Evolutionary conservation across 2,329 filamentous ascomycete genomes (phyloP).

Genomic region (Macrophomina pseudophaseolina): DNA sequence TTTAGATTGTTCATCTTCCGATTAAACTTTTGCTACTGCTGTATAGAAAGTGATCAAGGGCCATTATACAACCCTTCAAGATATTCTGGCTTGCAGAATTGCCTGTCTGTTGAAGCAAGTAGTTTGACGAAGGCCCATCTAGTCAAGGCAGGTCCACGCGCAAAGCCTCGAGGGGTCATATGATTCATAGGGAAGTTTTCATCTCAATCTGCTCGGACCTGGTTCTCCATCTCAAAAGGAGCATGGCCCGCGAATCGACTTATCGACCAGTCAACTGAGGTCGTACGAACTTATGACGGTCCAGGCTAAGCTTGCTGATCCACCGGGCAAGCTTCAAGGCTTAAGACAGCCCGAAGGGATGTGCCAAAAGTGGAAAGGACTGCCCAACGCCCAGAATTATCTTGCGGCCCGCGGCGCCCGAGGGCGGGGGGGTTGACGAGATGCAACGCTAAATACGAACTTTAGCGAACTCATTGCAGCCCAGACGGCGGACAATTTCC

Average conservation of each 20-base stretch:
- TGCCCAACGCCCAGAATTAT: neutral
- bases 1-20: too few relatives aligned
- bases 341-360: neutral
- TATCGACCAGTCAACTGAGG: neutral
- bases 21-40: too few relatives aligned
- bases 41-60: too few relatives aligned
- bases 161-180: too few relatives aligned
- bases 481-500: neutral
- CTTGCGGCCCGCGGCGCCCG: neutral
- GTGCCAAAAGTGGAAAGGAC: neutral
- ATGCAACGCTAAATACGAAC: slow-evolving; percentile 4
- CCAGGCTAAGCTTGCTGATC: neutral
- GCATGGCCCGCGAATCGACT: neutral
- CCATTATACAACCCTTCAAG: too few relatives aligned
- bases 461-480: slow-evolving; percentile 13
- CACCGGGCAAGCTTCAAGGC: slow-evolving; percentile 17
- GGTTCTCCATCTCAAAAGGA: too few relatives aligned
- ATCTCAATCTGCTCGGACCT: too few relatives aligned
- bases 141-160: too few relatives aligned
- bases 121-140: too few relatives aligned
- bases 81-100: too few relatives aligned
- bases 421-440: neutral
- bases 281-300: neutral
- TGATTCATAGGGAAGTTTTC: too few relatives aligned
- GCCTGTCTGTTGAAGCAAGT: too few relatives aligned